Evolutionary conservation across 2,329 filamentous ascomycete genomes (phyloP), one percentile per base, ranked within the genome.

Genomic region (Botrytis fabae): DNA sequence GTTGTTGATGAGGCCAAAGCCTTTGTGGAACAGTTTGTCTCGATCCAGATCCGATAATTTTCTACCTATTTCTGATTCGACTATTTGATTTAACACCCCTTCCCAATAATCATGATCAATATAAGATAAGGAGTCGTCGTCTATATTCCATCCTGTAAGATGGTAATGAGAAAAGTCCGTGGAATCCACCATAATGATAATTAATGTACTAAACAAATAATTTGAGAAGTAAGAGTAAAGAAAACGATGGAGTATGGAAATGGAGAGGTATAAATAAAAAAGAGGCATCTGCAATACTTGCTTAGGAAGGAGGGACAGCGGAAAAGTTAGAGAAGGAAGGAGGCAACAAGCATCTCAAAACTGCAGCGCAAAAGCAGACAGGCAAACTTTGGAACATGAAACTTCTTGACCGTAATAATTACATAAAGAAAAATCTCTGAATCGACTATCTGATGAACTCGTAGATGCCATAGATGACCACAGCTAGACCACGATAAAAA

Each of bases 221-320:
- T 12, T 5, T 35, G 59, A n/a, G 44, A n/a, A n/a, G 18, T 10
- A 20, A 0, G 14, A 44, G 22, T 12, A n/a, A n/a, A 51, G 4
- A n/a, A 1, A 14, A 51, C 5, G 10, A 16, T n/a, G 12, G 12
- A n/a, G 48, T 6, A 25, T 10, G 14, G 4, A 25, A n/a, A 0
- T 44, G 18, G 10, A 14, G 14, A 28, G 38, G 12, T 2, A 48
- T 25, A 10, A 16, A 18, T 1, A 10, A 20, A 16, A 32, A 35
- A 35, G 12, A 65, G 46, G 3, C 2, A 35, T 51, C 63, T 10
- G 16, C 10, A 38, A n/a, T 12, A 5, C 44, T n/a, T 14, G 22
- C 6, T 4, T n/a, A 38, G 28, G 28, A 65, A 64, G 44, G 9
- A 64, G 7, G 16, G 28, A 4, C 22, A 25, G 20, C 32, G 42